Base-by-base conservation (phyloP, 2,329 filamentous ascomycete genomes). In the Clonostachys sp. region DNA sequence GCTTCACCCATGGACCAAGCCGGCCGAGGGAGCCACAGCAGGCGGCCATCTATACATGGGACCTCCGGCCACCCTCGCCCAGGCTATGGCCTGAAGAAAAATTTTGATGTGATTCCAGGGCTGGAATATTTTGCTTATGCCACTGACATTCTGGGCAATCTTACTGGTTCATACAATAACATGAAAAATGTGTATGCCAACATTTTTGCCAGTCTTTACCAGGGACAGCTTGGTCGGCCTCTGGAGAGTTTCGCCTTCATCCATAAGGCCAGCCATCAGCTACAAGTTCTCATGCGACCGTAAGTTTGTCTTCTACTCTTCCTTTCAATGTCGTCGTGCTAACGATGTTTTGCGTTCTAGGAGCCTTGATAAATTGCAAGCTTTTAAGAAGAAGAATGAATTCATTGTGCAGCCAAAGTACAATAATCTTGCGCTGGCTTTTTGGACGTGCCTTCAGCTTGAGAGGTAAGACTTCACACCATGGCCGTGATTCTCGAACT, bases 371-470 rank as follows among this genome's bases (percentile, higher is more conserved):
- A 76, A 75, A 39, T 60, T 80, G 48, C 67, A 67, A 8, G 66
- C 62, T 48, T 59, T 74, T 45, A 70, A 71, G 50, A 56, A 58
- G 2, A 56, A 65, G 34, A 56, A 56, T 41, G 53, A 64, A 48
- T 56, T 72, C 55, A 66, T 74, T 33, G 67, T 65, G 38, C 74
- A 71, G 38, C 65, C 62, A 48, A 67, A 65, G 55, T 64, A 67
- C 56, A 89, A 91, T 59, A 74, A 86, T 48, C 74, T 86, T 35
- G 74, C 86, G 13, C 78, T 95, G 56, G 86, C 89, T 1, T 96
- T 91, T 58, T 97, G 92, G 92, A 94, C 91, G 8, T 95, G 89
- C 61, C 72, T 96, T 52, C 92, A 97, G 60, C 75, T 97, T 12
- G 92, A 97, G 66, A 96, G 86, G 86, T 89, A 65, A 55, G 66